Evolutionary conservation across 2,329 filamentous ascomycete genomes (phyloP).

Genomic region (Sclerotinia minor): DNA sequence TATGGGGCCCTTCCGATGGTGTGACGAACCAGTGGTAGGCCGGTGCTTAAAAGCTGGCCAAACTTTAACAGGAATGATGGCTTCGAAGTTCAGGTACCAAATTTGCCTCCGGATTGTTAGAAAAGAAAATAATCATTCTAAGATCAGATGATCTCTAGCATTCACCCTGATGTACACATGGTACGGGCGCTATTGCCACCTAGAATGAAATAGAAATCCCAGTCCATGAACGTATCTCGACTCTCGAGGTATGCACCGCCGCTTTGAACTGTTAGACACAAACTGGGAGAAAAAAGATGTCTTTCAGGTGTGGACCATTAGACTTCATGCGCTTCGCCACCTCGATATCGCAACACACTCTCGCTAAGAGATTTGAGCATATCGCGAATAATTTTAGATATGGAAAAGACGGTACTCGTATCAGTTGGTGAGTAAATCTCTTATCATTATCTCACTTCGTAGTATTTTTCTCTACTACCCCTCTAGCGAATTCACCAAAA

Average conservation of each 20-base stretch:
- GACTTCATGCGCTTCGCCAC: conserved; percentile 1
- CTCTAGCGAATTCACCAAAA: conserved; percentile 72
- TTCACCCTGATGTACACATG: neutral
- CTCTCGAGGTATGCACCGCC: neutral
- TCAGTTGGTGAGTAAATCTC: neutral
- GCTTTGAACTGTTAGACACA: neutral
- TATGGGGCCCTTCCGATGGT: neutral
- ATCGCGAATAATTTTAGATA: neutral
- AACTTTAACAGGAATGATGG: neutral
- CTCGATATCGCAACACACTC: conserved; percentile 1
- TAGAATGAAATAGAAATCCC: neutral
- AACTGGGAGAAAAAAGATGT: neutral
- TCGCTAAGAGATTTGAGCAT: conserved; percentile 15
- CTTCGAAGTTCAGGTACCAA: neutral
- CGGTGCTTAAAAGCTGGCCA: neutral
- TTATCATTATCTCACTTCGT: conserved; percentile 33
- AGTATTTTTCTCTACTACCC: conserved; percentile 43
- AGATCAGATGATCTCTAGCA: neutral
- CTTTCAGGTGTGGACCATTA: neutral
- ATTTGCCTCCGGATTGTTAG: conserved; percentile 2
- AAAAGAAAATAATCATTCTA: neutral
- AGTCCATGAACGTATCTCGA: neutral
- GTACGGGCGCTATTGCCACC: neutral
- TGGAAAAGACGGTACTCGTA: neutral
- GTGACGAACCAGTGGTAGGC: neutral